Base-by-base conservation (phyloP, 768 basidiomycete species). In the Coprinellus micaceus region DNA sequence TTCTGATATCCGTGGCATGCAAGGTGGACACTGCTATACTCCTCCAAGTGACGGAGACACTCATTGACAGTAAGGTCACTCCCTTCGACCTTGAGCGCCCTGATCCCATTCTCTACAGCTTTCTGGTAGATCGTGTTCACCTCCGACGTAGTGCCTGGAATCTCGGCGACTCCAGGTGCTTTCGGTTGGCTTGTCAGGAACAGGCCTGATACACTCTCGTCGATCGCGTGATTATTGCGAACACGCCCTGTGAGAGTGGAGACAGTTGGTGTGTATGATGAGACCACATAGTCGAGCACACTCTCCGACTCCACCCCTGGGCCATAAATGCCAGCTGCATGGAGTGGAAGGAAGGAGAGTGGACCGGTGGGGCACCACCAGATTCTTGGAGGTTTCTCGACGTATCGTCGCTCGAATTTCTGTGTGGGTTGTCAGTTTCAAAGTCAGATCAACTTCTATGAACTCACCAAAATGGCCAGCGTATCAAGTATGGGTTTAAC, bases 1-100 rank as follows among this genome's bases (percentile, higher is more conserved):
- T 78, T 64, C 26, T 73, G 65, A 15, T 55, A 56, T 3, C 60
- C 69, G 4, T 71, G 70, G 47, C 72, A 74, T 1, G 74, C 69
- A 7, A 76, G 54, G 54, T 77, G 74, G 17, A 65, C 37, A 52
- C 60, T 63, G 17, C 52, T 54, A 40, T 17, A 56, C 11, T 47
- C 29, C 24, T 62, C 52, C 57, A 70, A 59, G 12, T 49, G 45
- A 3, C 37, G n/a, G 10, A 51, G 40, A 3, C 52, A 40, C 24
- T 37, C 58, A 4, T 43, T 28, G 36, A 47, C 24, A 15, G 26
- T 48, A 3, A 28, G 5, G 15, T 30, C 46, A 28, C 12, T 17
- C 21, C 54, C 44, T 48, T 55, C 30, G 4, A 55, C 4, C 30
- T 26, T 47, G 10, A 36, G 21, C 30, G 17, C 19, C 40, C 41